These are phyloP conservation scores for Beauveria brongniartii DNA, from an alignment of 2,329 filamentous ascomycete genomes.

Conservation along the genomic window DNA sequence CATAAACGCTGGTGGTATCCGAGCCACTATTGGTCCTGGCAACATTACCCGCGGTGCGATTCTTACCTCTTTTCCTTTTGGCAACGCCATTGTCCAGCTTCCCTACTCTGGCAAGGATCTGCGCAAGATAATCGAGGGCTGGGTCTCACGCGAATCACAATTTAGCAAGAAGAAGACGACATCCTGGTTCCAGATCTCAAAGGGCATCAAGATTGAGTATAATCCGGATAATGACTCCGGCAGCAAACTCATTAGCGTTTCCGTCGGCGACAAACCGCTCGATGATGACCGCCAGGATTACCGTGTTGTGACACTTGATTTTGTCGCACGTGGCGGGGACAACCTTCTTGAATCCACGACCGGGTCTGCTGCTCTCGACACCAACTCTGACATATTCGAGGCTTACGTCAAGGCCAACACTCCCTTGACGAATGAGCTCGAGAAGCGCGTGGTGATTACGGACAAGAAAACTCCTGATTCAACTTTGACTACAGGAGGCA, in stretches of 20 bases:
- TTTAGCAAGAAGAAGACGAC: conserved; percentile 44
- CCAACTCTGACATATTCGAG: conserved; percentile 45
- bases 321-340: conserved; percentile 54
- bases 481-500: neutral
- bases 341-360: conserved; percentile 42
- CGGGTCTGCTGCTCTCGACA: conserved; percentile 39
- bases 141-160: conserved; percentile 46
- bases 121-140: conserved; percentile 51
- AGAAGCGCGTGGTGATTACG: conserved; percentile 28
- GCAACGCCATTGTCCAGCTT: conserved; percentile 55
- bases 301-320: conserved; percentile 54
- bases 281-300: conserved; percentile 38
- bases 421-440: conserved; percentile 42
- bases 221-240: conserved; percentile 43
- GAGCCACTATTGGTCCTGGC: conserved; percentile 53
- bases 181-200: conserved; percentile 54
- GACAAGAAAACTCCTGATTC: conserved; percentile 4
- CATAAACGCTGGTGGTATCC: conserved; percentile 57
- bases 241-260: conserved; percentile 43
- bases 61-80: conserved; percentile 57
- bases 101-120: conserved; percentile 43
- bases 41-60: conserved; percentile 56
- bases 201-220: conserved; percentile 47
- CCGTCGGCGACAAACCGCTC: conserved; percentile 40
- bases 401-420: conserved; percentile 40